Evolutionary conservation across 352 stramenopile genomes (phyloP), one percentile per base, ranked within the genome.

Genomic region (Phytopythium montanum): DNA sequence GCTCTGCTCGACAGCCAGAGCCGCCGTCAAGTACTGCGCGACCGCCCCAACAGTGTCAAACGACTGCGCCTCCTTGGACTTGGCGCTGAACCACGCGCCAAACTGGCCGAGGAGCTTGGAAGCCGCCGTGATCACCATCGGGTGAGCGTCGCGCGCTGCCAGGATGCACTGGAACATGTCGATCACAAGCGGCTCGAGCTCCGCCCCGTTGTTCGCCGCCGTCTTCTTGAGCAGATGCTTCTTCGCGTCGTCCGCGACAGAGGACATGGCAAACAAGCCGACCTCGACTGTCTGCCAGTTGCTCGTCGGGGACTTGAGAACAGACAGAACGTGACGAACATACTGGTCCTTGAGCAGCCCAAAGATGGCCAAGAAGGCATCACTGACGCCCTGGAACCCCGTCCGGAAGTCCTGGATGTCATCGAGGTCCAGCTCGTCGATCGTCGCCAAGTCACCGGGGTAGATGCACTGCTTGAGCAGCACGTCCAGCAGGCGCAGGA

Each of bases 351-450:
- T 85, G 14, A 87, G 58, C 31, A 89, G 56, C 25, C 65, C 64
- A 60, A 88, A 91, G 18, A 87, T 68, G 1, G 71, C 71, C 36
- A 88, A 61, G 44, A 87, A 81, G 2, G 69, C 68, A 29, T 91
- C 79, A 0, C 62, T 70, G 9, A 89, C 76, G 31, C 77, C 77
- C 54, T 88, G 77, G 8, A 85, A 83, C 0, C 76, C 79, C 31
- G 59, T 84, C 50, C 81, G 75, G 51, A 84, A 91, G 42, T 74
- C 65, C 19, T 70, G 56, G 33, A 91, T 60, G 39, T 91, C 81
- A 51, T 91, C 79, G 2, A 76, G 58, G 48, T 88, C 78, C 19
- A 91, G 66, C 56, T 89, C 79, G 45, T 89, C 79, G 60, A 87
- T 74, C 29, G 74, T 61, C 3, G 72, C 62, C 5, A 66, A 46